These are phyloP conservation scores for Saksenaea vasiformis DNA, from an alignment of 371 early-diverging fungal species.

Conservation along the genomic window DNA sequence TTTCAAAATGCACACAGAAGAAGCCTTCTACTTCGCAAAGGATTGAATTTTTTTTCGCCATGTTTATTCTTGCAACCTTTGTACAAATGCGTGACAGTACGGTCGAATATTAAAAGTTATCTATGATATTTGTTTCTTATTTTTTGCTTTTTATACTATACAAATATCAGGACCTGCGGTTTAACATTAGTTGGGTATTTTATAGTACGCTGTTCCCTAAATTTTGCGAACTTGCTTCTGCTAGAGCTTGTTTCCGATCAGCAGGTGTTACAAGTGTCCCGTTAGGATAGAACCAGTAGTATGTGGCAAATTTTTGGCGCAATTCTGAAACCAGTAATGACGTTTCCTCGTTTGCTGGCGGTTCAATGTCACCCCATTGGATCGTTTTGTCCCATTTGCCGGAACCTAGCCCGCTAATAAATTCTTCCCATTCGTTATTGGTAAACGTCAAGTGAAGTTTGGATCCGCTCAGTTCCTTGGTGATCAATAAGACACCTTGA, in stretches of 20 bases:
- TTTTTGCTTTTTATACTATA: too few species aligned
- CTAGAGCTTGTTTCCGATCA: constrained; percentile 16
- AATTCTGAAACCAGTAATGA: constrained; percentile 36
- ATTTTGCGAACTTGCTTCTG: background rate
- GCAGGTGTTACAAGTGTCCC: constrained; percentile 25
- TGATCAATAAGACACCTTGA: constrained; percentile 49
- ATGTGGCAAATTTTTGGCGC: constrained; percentile 32
- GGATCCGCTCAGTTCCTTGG: constrained; percentile 51
- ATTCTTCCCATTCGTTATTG: constrained; percentile 55
- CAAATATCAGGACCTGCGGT: too few species aligned
- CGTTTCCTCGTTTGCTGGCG: background rate
- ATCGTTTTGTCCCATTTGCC: constrained; percentile 40
- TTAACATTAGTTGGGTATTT: too few species aligned
- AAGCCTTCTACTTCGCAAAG: too few species aligned
- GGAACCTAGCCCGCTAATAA: constrained; percentile 36
- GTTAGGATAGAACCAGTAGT: constrained; percentile 39
- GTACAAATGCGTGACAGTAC: too few species aligned
- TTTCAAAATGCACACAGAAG: too few species aligned
- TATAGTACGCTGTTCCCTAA: too few species aligned
- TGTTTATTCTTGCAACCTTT: too few species aligned
- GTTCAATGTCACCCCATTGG: constrained; percentile 12
- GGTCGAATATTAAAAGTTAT: too few species aligned
- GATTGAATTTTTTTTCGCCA: too few species aligned
- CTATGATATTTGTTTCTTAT: too few species aligned
- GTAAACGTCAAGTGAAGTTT: constrained; percentile 54